Evolutionary conservation across 306 rosid genomes (phyloP).

Genomic region (Sesbania bispinosa): DNA sequence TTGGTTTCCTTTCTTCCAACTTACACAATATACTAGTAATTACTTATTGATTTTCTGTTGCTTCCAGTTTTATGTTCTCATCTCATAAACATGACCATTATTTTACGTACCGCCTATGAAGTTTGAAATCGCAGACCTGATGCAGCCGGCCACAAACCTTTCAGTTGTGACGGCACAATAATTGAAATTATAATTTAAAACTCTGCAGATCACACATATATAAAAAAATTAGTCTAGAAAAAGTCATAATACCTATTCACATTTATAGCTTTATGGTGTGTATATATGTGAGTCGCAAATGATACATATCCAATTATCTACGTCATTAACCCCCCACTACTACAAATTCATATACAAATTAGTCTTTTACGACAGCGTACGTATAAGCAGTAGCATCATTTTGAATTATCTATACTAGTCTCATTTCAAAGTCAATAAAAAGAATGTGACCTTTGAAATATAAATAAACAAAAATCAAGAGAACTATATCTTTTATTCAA

Average conservation of each 20-base stretch:
- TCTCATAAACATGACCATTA: no score
- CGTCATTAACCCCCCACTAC: not conserved
- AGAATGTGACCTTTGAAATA: not conserved
- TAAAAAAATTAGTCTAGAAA: not conserved
- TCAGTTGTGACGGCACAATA: no score
- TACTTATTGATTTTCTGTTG: not conserved
- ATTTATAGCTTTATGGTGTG: not conserved
- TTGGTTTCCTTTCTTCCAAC: not conserved
- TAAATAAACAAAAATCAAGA: no score
- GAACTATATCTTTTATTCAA: not conserved
- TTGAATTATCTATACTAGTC: not conserved
- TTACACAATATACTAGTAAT: not conserved
- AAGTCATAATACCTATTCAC: not conserved
- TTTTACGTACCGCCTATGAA: no score
- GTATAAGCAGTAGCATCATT: not conserved
- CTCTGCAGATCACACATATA: no score
- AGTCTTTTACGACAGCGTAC: not conserved
- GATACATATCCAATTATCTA: not conserved
- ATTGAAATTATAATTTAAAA: no score
- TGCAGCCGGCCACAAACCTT: no score
- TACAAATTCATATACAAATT: not conserved
- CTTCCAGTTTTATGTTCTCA: not conserved
- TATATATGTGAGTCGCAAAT: not conserved
- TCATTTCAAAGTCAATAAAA: slow-evolving; percentile 13
- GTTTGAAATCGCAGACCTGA: no score